Base-by-base conservation (phyloP, 352 stramenopile species). In the Pythium rishiriense region DNA sequence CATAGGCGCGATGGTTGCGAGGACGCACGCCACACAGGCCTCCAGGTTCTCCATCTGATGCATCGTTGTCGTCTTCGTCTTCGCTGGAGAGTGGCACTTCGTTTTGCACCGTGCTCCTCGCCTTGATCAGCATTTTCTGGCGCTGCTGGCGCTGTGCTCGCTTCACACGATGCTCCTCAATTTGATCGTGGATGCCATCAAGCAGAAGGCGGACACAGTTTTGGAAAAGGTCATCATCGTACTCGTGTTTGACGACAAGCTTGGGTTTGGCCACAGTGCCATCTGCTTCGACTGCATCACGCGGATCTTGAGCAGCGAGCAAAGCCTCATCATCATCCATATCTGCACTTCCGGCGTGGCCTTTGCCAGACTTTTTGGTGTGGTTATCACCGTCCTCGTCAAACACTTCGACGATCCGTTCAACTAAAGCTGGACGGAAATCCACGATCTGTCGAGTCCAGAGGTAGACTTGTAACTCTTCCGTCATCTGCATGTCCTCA, bases 361-460 rank as follows among this genome's bases (percentile, higher is more conserved):
- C 41, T 21, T 60, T 52, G 25, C 37, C 33, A 48, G 28, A 47
- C 5, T 61, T 54, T 37, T 58, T 69, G 15, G 57, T 26, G 45
- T 45, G 47, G 19, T 37, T 24, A 11, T 65, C 48, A 9, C 21
- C 33, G 3, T 60, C 31, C 0, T 48, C 59, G 2, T 73, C 56
- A 8, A 63, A 24, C 17, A 62, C 51, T 47, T 73, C 60, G 15
- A 69, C 60, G 15, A 57, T 53, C 6, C 66, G 60, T 45, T 73
- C 66, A 14, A 68, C 60, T 47, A 73, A 59, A 0, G 82, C 79
- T 1, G 78, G 64, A 1, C 83, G 72, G 45, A 95, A 95, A 54
- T 93, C 83, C 22, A 95, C 84, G 8, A 93, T 80, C 58, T 95
- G 86, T 3, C 86, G 83, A 14, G 86, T 95, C 81, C 83, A 95